Evolutionary conservation across 2,329 filamentous ascomycete genomes (phyloP), one percentile per base, ranked within the genome.

Genomic region (Cercospora sesami): DNA sequence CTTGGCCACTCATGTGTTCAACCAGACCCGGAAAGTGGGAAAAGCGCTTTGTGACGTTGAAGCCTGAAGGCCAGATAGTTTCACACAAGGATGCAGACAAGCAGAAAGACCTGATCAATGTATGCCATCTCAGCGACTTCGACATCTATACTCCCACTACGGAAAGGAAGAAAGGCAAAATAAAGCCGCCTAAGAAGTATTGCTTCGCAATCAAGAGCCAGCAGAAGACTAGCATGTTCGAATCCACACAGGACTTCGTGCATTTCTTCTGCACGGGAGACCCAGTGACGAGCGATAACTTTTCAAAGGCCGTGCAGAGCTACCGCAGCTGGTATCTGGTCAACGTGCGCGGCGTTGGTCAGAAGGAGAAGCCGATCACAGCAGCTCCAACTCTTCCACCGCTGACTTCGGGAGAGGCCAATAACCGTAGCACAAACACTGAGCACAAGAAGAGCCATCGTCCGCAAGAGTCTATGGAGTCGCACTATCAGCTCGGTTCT

Each of bases 321-420:
- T 97, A 94, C 94, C 87, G 94, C 67, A 96, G 92, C 78, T 97
- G 93, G 93, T 97, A 97, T 75, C 81, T 97, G 7, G 90, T 92
- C 53, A 89, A 92, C 73, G 88, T 89, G 69, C 86, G 90, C 76
- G 87, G 89, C 18, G 85, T 86, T 64, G 83, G 83, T n/a, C 76
- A 82, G 68, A 81, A 80, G 72, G 64, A 72, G 14, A 72, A 73
- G 63, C 55, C 67, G 16, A 12, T 30, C 30, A 53, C 76, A 21
- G 67, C 67, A 63, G 78, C 33, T 12, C 33, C 53, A 16, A n/a
- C 9, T 14, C 31, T 64, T 53, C 62, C 51, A 45, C 28, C 53
- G 23, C 80, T 78, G 66, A 74, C 74, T 18, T 74, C 72, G 21
- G 77, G 78, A 60, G 75, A 74, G 59, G 78, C 73, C 70, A 75